Percentiles rank a stretch among this genome's conserved stretches.
Conservation (phyloP, 169 alveolate genomes). For the Plasmodium relictum region DNA sequence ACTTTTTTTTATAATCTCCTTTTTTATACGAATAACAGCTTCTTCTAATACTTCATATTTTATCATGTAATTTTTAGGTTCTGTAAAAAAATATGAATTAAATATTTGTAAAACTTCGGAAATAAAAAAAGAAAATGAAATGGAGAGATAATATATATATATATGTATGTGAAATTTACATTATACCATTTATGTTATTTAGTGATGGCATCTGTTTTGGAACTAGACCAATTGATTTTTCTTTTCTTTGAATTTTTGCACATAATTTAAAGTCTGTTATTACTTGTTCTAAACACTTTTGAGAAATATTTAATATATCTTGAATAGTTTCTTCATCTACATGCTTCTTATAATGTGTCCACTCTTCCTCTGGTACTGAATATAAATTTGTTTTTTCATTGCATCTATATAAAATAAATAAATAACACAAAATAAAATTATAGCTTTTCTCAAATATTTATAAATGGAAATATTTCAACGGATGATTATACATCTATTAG, state of each 20-base stretch:
- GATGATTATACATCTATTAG: no score
- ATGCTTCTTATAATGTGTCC: constrained; percentile 59
- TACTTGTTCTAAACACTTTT: constrained; percentile 54
- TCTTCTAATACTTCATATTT: constrained; percentile 56
- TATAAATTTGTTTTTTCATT: constrained; percentile 36
- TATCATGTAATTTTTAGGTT: constrained; percentile 57
- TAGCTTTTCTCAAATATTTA: no score
- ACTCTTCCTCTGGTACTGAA: constrained; percentile 55
- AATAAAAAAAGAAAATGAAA: no score
- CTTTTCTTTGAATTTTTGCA: constrained; percentile 66
- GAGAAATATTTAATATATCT: constrained; percentile 42
- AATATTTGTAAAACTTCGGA: no score
- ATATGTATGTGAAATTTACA: not conserved
- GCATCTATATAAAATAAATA: constrained; percentile 18
- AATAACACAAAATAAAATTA: no score
- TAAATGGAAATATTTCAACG: no score
- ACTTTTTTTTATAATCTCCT: constrained; percentile 58
- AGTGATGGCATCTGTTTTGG: constrained; percentile 39
- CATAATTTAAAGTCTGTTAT: constrained; percentile 33
- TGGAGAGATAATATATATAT: not conserved
- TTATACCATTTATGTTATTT: constrained; percentile 31
- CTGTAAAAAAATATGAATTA: constrained; percentile 4
- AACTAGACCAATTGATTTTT: constrained; percentile 62
- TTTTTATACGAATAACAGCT: constrained; percentile 61
- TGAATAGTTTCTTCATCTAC: constrained; percentile 43